Evolutionary conservation across 73 alveolate genomes (phyloP).

Genomic region (Uronychia setigera): DNA sequence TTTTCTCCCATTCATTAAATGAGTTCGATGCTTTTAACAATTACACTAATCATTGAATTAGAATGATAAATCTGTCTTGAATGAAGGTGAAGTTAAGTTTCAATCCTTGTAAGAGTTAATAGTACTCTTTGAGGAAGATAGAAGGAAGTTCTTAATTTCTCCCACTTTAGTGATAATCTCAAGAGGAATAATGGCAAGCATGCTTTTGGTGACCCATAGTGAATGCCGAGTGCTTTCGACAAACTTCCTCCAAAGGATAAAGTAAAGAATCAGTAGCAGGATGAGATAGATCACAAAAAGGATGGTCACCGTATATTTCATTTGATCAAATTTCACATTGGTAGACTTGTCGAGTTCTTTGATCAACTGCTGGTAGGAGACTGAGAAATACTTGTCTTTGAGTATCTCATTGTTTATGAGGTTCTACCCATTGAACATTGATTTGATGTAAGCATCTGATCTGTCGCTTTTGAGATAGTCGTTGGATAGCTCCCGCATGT

Average conservation of each 20-base stretch:
- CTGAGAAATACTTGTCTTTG: constrained; percentile 28
- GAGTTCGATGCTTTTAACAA: too few relatives aligned
- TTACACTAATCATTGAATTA: too few relatives aligned
- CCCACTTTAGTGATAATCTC: constrained; percentile 31
- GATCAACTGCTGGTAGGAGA: constrained; percentile 22
- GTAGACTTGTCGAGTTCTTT: constrained; percentile 30
- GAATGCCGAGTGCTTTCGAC: constrained; percentile 47
- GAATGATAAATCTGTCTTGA: too few relatives aligned
- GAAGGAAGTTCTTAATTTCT: constrained; percentile 30
- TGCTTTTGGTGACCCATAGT: constrained; percentile 41
- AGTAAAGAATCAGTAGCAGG: constrained; percentile 3
- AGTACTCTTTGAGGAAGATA: constrained; percentile 27
- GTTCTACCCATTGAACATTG: constrained; percentile 11
- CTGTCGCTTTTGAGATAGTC: constrained; percentile 20
- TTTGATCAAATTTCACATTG: constrained; percentile 11
- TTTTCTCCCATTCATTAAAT: too few relatives aligned
- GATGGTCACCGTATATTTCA: constrained; percentile 14
- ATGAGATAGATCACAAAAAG: constrained; percentile 24
- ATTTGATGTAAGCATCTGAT: constrained; percentile 9
- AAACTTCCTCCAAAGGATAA: constrained; percentile 34
- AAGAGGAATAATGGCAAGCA: constrained; percentile 39
- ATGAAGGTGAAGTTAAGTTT: too few relatives aligned
- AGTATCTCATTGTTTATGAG: constrained; percentile 32
- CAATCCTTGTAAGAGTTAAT: constrained; percentile 35
- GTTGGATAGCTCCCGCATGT: constrained; percentile 38